Percentiles rank a stretch among this genome's conserved stretches.
phyloP scores from a whole-genome alignment of 331 rosid genomes.

The Acacia pycnantha region DNA sequence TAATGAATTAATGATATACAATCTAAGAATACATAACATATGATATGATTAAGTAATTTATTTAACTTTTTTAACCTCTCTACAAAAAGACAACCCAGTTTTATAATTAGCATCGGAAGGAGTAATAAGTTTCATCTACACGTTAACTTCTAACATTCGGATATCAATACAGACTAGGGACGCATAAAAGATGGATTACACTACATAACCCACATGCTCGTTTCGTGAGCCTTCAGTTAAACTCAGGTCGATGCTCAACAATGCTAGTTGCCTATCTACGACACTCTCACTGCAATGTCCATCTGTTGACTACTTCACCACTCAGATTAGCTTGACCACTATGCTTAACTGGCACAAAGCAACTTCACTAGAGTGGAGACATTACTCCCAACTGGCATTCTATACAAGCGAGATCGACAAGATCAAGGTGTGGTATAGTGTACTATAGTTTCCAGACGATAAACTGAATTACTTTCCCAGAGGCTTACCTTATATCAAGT shows the following conservation, averaged over 20 bases:
- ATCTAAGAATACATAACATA: too few species aligned
- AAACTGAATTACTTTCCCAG: background rate
- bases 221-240: background rate
- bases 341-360: background rate
- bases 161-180: background rate
- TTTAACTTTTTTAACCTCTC: too few species aligned
- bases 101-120: too few species aligned
- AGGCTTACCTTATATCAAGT: background rate
- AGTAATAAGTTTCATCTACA: too few species aligned
- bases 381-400: background rate
- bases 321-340: background rate
- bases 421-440: background rate
- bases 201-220: background rate
- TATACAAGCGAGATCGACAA: background rate
- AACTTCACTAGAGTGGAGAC: background rate
- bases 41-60: too few species aligned
- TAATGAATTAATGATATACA: too few species aligned
- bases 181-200: background rate
- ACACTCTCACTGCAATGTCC: background rate
- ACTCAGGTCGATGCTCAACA: background rate
- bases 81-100: too few species aligned
- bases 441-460: conserved; percentile 4
- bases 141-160: background rate
- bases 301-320: background rate
- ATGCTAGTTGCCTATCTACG: background rate